These are phyloP conservation scores for Gentiana straminea DNA, from an alignment of 257 asterid species.

Conservation along the genomic window DNA sequence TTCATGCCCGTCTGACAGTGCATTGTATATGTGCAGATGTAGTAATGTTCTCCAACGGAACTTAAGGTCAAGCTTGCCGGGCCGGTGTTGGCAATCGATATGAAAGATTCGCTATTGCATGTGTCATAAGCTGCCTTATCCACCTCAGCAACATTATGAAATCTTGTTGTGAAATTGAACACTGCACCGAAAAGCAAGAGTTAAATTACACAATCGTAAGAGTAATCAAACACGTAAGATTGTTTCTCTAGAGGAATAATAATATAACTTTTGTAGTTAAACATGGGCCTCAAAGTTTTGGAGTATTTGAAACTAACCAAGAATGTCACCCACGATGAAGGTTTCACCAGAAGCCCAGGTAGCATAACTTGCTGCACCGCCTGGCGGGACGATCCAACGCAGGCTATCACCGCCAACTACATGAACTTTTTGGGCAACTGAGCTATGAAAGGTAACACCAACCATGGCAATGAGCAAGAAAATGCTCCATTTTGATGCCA, in stretches of 20 bases:
- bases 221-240: no score
- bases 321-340: constrained; percentile 49
- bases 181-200: constrained; percentile 18
- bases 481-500: constrained; percentile 29
- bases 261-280: no score
- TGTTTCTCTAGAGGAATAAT: no score
- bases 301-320: constrained; percentile 19
- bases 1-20: constrained; percentile 51
- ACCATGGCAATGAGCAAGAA: constrained; percentile 19
- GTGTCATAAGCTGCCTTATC: constrained; percentile 26
- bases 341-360: constrained; percentile 46
- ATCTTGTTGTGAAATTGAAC: constrained; percentile 45
- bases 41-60: constrained; percentile 46
- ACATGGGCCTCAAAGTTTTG: no score
- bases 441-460: constrained; percentile 25
- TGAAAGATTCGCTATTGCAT: constrained; percentile 36
- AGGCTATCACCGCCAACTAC: constrained; percentile 43
- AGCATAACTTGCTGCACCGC: constrained; percentile 36
- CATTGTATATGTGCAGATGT: constrained; percentile 31
- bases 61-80: constrained; percentile 41
- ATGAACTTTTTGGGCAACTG: constrained; percentile 55
- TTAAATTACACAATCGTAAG: background rate
- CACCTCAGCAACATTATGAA: constrained; percentile 48
- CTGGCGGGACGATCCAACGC: constrained; percentile 63
- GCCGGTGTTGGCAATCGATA: constrained; percentile 25